These are phyloP conservation scores for Mixia osmundae DNA, from an alignment of 1,284 basidiomycete species.

Conservation along the genomic window DNA sequence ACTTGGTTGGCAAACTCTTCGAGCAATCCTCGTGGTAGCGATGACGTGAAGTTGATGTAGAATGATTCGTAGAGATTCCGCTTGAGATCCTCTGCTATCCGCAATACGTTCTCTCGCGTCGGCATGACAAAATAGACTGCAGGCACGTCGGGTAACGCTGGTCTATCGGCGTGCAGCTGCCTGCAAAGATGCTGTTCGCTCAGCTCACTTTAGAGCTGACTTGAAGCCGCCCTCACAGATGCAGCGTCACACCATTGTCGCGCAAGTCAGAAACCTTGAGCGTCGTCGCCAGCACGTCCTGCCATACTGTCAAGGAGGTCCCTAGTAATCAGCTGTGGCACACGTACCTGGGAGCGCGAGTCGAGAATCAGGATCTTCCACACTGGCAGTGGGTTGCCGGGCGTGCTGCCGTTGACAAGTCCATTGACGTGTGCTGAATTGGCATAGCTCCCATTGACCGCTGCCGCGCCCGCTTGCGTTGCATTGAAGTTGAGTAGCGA, in stretches of 20 bases:
- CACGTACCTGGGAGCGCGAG: slow-evolving; percentile 76
- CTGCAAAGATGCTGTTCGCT: slow-evolving; percentile 25
- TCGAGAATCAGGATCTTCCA: slow-evolving; percentile 97
- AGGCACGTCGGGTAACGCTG: slow-evolving; percentile 79
- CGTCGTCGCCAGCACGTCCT: slow-evolving; percentile 86
- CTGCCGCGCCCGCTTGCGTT: no score
- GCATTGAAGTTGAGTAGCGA: slow-evolving; percentile 38
- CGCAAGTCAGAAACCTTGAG: slow-evolving; percentile 86
- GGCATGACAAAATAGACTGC: slow-evolving; percentile 94
- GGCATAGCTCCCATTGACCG: slow-evolving; percentile 7
- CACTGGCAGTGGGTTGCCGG: slow-evolving; percentile 34
- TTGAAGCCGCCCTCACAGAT: slow-evolving; percentile 42
- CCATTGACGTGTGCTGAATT: neutral
- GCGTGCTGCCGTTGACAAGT: neutral
- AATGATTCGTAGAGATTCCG: slow-evolving; percentile 75
- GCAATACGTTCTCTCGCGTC: slow-evolving; percentile 56
- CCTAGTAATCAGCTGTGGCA: no score
- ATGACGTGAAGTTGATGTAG: slow-evolving; percentile 86
- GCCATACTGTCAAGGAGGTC: no score
- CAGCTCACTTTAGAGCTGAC: neutral
- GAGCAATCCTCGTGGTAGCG: slow-evolving; percentile 59
- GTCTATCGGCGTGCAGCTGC: slow-evolving; percentile 71
- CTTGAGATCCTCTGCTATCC: slow-evolving; percentile 65
- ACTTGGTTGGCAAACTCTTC: slow-evolving; percentile 83
- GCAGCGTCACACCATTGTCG: slow-evolving; percentile 86